These are phyloP conservation scores for Globisporangium barbulae DNA, from an alignment of 352 stramenopile species.

Conservation along the genomic window DNA sequence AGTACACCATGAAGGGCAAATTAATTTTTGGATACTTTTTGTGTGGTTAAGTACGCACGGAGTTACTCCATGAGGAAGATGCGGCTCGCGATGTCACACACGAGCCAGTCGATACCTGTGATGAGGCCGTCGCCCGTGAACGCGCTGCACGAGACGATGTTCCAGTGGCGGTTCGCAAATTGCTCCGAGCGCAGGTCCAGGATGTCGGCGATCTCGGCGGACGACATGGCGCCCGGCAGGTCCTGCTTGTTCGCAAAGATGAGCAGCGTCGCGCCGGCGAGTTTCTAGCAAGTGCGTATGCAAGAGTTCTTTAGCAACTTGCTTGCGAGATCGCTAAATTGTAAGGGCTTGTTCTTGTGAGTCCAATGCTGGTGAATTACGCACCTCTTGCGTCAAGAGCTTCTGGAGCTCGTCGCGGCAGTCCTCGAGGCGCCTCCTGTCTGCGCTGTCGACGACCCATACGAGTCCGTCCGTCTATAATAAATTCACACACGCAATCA, in stretches of 20 bases:
- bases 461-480: conserved; percentile 97
- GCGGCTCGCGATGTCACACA: conserved; percentile 93
- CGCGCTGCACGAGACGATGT: conserved; percentile 95
- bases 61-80: conserved; percentile 86
- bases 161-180: conserved; percentile 86
- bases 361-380: background rate
- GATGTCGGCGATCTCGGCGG: conserved; percentile 89
- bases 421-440: conserved; percentile 92
- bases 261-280: conserved; percentile 91
- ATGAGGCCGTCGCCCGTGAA: conserved; percentile 94
- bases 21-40: background rate
- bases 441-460: conserved; percentile 98
- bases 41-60: background rate
- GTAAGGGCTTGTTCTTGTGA: background rate
- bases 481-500: background rate
- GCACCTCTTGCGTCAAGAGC: conserved; percentile 87
- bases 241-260: conserved; percentile 99
- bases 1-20: background rate
- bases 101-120: conserved; percentile 98
- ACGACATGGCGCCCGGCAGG: conserved; percentile 88
- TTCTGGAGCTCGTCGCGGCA: conserved; percentile 90
- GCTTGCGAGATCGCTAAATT: background rate
- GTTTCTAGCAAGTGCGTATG: background rate
- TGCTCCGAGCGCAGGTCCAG: conserved; percentile 82
- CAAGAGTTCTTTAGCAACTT: background rate